Percentiles rank a stretch among this genome's conserved stretches.
Evolutionary conservation across 495 filamentous ascomycete genomes (phyloP).

Genomic region (Lineolata rhizophorae): DNA sequence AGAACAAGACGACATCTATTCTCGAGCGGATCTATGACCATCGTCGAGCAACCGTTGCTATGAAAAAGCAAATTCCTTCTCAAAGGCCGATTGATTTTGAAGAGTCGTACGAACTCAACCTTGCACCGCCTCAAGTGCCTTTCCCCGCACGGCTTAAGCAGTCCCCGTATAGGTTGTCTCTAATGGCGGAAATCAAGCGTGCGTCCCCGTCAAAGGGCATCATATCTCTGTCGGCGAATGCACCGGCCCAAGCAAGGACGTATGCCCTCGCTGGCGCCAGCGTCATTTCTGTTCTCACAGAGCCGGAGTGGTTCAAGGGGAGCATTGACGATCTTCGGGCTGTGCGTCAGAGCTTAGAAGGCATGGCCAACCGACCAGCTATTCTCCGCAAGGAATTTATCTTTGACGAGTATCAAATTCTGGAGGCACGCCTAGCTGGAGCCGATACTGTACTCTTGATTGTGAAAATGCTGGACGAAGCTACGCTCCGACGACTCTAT

Average conservation of each 20-base stretch:
- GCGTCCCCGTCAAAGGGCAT: slow-evolving; percentile 92
- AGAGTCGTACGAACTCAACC: slow-evolving; percentile 59
- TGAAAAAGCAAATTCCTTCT: slow-evolving; percentile 72
- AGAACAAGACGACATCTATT: slow-evolving; percentile 53
- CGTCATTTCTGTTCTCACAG: slow-evolving; percentile 90
- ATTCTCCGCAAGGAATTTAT: slow-evolving; percentile 92
- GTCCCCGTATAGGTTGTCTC: slow-evolving; percentile 58
- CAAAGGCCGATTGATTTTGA: slow-evolving; percentile 70
- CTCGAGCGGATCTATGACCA: slow-evolving; percentile 81
- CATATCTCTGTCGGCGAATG: slow-evolving; percentile 70
- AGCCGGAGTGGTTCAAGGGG: slow-evolving; percentile 97
- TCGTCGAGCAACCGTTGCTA: slow-evolving; percentile 50
- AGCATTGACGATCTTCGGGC: slow-evolving; percentile 81
- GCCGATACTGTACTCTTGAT: slow-evolving; percentile 92
- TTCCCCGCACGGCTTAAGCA: slow-evolving; percentile 60
- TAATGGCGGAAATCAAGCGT: slow-evolving; percentile 95
- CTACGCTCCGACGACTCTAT: slow-evolving; percentile 59
- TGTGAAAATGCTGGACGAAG: slow-evolving; percentile 84
- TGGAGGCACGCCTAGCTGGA: slow-evolving; percentile 81
- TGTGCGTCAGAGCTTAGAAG: slow-evolving; percentile 69
- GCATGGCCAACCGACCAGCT: slow-evolving; percentile 77
- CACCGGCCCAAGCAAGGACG: slow-evolving; percentile 69
- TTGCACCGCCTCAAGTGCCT: slow-evolving; percentile 66
- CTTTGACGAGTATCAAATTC: slow-evolving; percentile 94
- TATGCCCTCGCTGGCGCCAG: slow-evolving; percentile 91